Conservation (phyloP, 257 asterid genomes). For the Solanum appendiculatum region DNA sequence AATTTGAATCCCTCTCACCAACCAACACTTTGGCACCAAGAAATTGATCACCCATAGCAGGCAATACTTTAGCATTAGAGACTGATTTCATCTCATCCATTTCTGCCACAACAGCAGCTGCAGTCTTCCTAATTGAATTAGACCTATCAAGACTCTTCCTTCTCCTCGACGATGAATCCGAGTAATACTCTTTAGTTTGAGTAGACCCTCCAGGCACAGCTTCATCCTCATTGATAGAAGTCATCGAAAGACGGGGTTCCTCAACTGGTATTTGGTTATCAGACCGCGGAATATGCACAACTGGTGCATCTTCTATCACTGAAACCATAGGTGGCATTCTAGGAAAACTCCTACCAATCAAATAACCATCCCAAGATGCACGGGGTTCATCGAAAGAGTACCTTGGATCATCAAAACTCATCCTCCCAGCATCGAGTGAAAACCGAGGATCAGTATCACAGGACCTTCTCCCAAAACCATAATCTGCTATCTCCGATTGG, state of each 20-base stretch:
- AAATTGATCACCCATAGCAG: conserved; percentile 28
- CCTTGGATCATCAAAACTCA: conserved; percentile 55
- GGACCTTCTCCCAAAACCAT: conserved; percentile 68
- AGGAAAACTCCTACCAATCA: conserved; percentile 50
- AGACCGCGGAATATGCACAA: conserved; percentile 16
- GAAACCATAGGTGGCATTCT: conserved; percentile 59
- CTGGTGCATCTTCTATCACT: conserved; percentile 51
- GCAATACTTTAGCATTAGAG: conserved; percentile 39
- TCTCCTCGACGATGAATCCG: conserved; percentile 55
- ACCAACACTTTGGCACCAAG: conserved; percentile 40
- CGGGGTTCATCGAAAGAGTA: conserved; percentile 67
- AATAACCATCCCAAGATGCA: conserved; percentile 63
- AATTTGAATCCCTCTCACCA: conserved; percentile 36
- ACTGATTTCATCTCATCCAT: conserved; percentile 42
- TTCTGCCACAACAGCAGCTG: conserved; percentile 65
- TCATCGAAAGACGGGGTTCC: conserved; percentile 11
- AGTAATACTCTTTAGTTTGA: conserved; percentile 57
- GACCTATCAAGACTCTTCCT: conserved; percentile 78
- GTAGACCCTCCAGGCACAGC: conserved; percentile 50
- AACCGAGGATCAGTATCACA: conserved; percentile 62
- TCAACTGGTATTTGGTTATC: conserved; percentile 63
- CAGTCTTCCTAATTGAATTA: conserved; percentile 51
- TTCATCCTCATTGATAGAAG: conserved; percentile 3
- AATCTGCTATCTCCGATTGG: conserved; percentile 64
- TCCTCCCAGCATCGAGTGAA: conserved; percentile 59